Evolutionary conservation across 75 land plant genomes (phyloP).

Genomic region (Adiantum capillusveneris): DNA sequence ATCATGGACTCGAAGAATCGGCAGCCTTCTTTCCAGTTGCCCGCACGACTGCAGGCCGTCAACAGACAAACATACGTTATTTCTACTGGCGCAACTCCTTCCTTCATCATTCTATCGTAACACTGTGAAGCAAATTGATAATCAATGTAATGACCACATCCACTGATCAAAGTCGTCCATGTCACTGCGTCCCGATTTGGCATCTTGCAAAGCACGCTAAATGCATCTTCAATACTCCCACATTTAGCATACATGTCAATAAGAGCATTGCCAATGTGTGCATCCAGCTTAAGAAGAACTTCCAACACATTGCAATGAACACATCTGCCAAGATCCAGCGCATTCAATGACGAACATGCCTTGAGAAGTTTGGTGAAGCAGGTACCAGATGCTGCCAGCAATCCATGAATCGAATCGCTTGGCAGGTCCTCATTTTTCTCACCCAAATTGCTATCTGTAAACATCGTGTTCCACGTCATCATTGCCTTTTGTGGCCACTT

Average conservation of each 20-base stretch:
- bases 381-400: no score
- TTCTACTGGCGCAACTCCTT: constrained; percentile 3
- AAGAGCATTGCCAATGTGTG: constrained; percentile 46
- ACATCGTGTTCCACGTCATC: no score
- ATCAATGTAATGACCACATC: constrained; percentile 43
- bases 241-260: constrained; percentile 71
- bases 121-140: background rate
- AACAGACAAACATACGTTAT: constrained; percentile 2
- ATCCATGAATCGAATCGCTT: no score
- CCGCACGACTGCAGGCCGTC: constrained; percentile 7
- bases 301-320: constrained; percentile 40
- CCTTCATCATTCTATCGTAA: background rate
- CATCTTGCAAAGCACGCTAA: constrained; percentile 45
- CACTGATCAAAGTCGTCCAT: constrained; percentile 67
- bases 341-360: constrained; percentile 51
- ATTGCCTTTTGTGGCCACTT: background rate
- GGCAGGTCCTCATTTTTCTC: no score
- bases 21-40: constrained; percentile 3
- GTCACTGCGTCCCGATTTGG: constrained; percentile 42
- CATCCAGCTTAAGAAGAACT: constrained; percentile 20
- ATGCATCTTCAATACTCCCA: constrained; percentile 42
- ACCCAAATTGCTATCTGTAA: no score
- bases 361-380: constrained; percentile 31
- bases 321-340: constrained; percentile 42
- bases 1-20: background rate